phyloP scores from a whole-genome alignment of 192 early-diverging fungal species.

The Dissophora globulifera region DNA sequence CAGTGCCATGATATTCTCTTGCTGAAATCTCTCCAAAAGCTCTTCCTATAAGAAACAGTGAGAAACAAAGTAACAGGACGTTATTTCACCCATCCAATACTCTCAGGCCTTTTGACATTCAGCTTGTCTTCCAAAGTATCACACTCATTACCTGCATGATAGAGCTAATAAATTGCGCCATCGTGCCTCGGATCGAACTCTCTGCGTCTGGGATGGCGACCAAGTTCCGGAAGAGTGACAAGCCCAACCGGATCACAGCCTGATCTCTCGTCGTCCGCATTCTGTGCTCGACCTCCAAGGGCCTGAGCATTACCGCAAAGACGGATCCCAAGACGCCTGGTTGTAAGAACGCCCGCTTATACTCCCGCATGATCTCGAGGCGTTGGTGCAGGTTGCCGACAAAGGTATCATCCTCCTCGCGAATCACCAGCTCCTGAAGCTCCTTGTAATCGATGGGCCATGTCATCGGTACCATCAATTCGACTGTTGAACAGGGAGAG shows the following conservation, averaged over 20 bases:
- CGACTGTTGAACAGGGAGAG: conserved; percentile 59
- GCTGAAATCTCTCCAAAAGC: conserved; percentile 64
- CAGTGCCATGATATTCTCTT: conserved; percentile 72
- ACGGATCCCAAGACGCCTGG: conserved; percentile 64
- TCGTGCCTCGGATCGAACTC: conserved; percentile 62
- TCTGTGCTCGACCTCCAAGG: conserved; percentile 61
- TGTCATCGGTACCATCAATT: conserved; percentile 90
- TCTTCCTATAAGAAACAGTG: conserved; percentile 57
- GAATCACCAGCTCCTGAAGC: conserved; percentile 40
- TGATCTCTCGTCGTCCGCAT: conserved; percentile 68
- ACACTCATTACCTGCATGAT: conserved; percentile 72
- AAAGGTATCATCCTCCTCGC: conserved; percentile 51
- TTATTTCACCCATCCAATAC: too few species aligned
- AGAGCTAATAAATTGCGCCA: conserved; percentile 64
- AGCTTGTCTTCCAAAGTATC: too few species aligned
- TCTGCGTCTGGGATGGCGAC: conserved; percentile 82
- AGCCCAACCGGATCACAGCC: conserved; percentile 69
- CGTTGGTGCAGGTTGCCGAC: conserved; percentile 41
- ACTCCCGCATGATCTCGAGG: conserved; percentile 65
- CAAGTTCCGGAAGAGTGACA: conserved; percentile 84
- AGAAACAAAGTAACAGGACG: too few species aligned
- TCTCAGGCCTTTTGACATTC: too few species aligned
- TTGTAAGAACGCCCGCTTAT: conserved; percentile 78
- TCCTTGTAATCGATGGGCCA: conserved; percentile 78
- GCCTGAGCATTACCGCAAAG: conserved; percentile 60